Percentiles rank a stretch among this genome's conserved stretches.
phyloP scores from a whole-genome alignment of 352 stramenopile genomes.

The Blastocystis sp. region DNA sequence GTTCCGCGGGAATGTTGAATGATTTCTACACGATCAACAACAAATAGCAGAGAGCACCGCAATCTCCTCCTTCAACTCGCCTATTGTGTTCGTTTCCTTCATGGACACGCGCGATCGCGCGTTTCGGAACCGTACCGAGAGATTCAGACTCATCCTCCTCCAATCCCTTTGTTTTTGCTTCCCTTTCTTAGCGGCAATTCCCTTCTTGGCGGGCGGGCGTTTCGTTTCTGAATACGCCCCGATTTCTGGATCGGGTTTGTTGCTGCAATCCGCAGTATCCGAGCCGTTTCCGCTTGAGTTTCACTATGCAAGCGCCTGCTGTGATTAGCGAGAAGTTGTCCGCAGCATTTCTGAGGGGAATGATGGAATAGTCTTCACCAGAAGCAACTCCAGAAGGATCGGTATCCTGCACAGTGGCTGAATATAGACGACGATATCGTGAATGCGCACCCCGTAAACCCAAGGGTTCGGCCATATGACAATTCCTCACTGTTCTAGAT shows the following conservation, averaged over 20 bases:
- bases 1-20: conserved; percentile 16
- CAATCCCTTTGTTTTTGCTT: not conserved
- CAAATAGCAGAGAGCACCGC: not conserved
- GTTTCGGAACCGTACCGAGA: conserved; percentile 43
- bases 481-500: conserved; percentile 20
- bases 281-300: not conserved
- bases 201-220: not conserved
- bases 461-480: not conserved
- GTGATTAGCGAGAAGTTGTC: conserved; percentile 34
- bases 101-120: not conserved
- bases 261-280: not conserved
- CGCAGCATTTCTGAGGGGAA: not conserved
- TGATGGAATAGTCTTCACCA: conserved; percentile 27
- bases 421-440: conserved; percentile 43
- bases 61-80: conserved; percentile 53
- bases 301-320: not conserved
- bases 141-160: conserved; percentile 28
- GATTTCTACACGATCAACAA: conserved; percentile 22
- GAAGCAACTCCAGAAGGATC: conserved; percentile 30
- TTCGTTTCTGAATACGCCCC: not conserved
- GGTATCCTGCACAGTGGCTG: conserved; percentile 32
- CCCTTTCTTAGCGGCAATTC: not conserved
- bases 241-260: not conserved
- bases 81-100: conserved; percentile 32
- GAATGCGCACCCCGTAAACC: conserved; percentile 5